Base-by-base conservation (phyloP, 1,139 yeast genomes). In the Eremothecium coryli region DNA sequence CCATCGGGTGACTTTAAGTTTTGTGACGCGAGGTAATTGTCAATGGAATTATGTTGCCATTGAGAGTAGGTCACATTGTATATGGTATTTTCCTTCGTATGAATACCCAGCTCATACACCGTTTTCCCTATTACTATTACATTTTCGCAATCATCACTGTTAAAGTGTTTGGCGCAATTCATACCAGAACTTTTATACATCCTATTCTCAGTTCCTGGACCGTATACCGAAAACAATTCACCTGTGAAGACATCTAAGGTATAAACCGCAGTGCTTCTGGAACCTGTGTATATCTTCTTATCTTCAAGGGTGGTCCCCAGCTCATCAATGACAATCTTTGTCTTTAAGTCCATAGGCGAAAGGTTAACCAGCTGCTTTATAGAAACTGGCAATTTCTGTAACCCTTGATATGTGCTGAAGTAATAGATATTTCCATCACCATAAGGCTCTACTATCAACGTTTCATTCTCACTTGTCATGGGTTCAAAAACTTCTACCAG, bases 31-130 rank as follows among this genome's bases (percentile, higher is more conserved):
- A 88, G 65, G 51, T 81, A 90, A 26, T 68, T 65, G 54, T 90
- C 95, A 39, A 88, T 66, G 44, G 85, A 78, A 58, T 88, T 88
- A 18, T 95, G 95, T 5, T 93, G 94, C 96, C 97, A 90, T 35
- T 80, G 73, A 2, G 93, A 70, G 52, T 82, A 88, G 0, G 93
- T 78, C 9, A 90, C 86, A 52, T 86, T 82, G 94, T 95, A 88
- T 3, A 73, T 68, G 2, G 77, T 64, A 37, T 76, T 76, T 32
- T 77, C 70, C 48, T 71, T 74, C 4, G 93, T 78, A 54, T 75
- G 74, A 13, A 79, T 76, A 8, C 71, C 68, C 17, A 79, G 60
- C 35, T 70, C 72, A 50, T 74, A 78, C 5, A 73, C 74, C 2
- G 66, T 57, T 39, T 58, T 63, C 1, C 68, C 68, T 4, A 65